phyloP scores from a whole-genome alignment of 768 basidiomycete species.

The Lactifluus subvellereus region DNA sequence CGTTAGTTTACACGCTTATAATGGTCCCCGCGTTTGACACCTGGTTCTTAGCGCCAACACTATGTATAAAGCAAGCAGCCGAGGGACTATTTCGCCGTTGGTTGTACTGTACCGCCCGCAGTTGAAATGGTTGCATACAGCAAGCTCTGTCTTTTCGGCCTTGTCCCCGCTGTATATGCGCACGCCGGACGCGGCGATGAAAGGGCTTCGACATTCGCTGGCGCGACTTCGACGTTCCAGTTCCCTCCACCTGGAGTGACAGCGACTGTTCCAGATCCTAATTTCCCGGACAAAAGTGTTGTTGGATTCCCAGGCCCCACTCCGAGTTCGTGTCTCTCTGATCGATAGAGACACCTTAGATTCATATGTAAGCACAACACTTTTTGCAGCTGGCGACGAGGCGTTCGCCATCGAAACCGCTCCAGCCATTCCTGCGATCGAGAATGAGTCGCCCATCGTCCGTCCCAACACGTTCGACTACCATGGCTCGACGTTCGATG shows the following conservation, averaged over 20 bases:
- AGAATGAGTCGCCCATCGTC: conserved; percentile 39
- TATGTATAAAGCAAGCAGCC: neutral
- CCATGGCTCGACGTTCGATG: conserved; percentile 36
- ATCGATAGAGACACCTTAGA: neutral
- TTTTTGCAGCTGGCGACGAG: conserved; percentile 28
- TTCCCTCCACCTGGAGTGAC: conserved; percentile 41
- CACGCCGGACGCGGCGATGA: neutral
- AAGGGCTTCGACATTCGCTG: conserved; percentile 38
- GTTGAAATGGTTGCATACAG: neutral
- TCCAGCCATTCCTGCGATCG: conserved; percentile 34
- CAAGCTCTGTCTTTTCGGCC: conserved; percentile 2
- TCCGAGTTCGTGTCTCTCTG: conserved; percentile 34
- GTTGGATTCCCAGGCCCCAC: conserved; percentile 47
- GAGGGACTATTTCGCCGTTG: no score
- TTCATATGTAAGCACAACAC: neutral
- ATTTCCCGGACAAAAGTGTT: conserved; percentile 39
- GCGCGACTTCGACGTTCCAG: conserved; percentile 36
- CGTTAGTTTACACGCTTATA: neutral
- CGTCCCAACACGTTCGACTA: conserved; percentile 35
- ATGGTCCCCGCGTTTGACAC: neutral
- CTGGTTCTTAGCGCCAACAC: neutral
- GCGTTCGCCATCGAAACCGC: conserved; percentile 31
- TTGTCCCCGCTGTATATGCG: neutral
- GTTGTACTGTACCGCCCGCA: no score
- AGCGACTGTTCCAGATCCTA: conserved; percentile 28